These are phyloP conservation scores for Ogataea allantospora DNA, from an alignment of 805 yeast genomes.

Conservation along the genomic window DNA sequence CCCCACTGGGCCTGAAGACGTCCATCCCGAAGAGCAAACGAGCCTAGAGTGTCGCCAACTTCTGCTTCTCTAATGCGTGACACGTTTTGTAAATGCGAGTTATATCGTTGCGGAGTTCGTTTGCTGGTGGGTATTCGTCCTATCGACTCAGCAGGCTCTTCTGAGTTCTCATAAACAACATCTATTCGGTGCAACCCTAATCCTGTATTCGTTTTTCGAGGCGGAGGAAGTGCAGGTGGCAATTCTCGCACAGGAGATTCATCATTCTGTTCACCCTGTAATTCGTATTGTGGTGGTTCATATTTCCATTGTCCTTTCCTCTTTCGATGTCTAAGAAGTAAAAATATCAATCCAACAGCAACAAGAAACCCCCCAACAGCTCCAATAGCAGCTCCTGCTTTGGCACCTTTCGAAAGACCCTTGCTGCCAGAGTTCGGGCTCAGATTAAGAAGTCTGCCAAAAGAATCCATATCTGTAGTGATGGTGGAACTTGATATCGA, in stretches of 20 bases:
- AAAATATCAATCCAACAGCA: slow-evolving; percentile 12
- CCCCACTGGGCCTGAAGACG: slow-evolving; percentile 12
- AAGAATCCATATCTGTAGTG: slow-evolving; percentile 29
- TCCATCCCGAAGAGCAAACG: slow-evolving; percentile 19
- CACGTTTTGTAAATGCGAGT: slow-evolving; percentile 22
- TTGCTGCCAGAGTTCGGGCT: slow-evolving; percentile 4
- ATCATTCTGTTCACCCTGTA: background rate
- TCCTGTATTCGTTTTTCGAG: slow-evolving; percentile 7
- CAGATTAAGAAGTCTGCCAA: slow-evolving; percentile 9
- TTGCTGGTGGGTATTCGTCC: background rate
- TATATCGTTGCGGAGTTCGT: slow-evolving; percentile 20
- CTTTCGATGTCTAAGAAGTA: background rate
- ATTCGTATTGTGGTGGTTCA: no score
- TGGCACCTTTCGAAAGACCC: slow-evolving; percentile 21
- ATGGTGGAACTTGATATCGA: slow-evolving; percentile 24
- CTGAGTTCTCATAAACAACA: slow-evolving; percentile 30
- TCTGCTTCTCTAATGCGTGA: slow-evolving; percentile 4
- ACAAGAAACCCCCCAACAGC: slow-evolving; percentile 22
- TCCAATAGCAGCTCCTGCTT: slow-evolving; percentile 34
- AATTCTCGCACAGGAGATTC: background rate
- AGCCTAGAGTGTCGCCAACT: slow-evolving; percentile 23
- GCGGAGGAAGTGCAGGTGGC: slow-evolving; percentile 21
- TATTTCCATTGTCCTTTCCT: background rate
- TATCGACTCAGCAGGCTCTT: slow-evolving; percentile 13
- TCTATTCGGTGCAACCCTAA: slow-evolving; percentile 24